phyloP scores from a whole-genome alignment of 306 rosid genomes.

The Begonia peltatifolia region DNA sequence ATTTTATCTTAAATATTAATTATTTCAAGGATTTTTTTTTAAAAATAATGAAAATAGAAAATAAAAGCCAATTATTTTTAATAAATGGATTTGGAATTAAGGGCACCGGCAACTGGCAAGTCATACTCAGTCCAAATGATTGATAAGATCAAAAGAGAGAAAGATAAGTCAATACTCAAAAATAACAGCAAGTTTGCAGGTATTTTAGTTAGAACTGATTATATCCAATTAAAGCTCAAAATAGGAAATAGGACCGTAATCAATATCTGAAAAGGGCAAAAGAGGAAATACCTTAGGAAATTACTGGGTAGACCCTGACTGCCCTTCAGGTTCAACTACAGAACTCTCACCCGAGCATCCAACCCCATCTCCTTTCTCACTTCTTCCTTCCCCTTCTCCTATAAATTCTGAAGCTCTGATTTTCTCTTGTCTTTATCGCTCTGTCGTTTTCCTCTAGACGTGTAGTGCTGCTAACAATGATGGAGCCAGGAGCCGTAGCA shows the following conservation, averaged over 20 bases:
- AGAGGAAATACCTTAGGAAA: not conserved
- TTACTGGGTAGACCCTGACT: no score
- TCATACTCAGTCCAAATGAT: no score
- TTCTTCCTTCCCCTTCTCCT: not conserved
- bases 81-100: no score
- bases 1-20: no score
- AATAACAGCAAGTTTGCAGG: no score
- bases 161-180: no score
- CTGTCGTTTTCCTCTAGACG: constrained; percentile 1
- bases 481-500: constrained; percentile 14
- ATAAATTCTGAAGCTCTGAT: constrained; percentile 1
- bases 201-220: not conserved
- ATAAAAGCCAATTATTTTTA: no score
- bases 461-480: constrained; percentile 10
- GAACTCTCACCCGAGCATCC: not conserved
- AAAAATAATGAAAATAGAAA: no score
- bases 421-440: constrained; percentile 12
- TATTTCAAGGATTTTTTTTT: no score
- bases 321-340: no score
- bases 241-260: not conserved
- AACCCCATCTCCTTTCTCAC: not conserved
- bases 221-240: not conserved
- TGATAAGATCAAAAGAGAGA: no score
- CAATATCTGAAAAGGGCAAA: constrained; percentile 3
- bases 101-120: no score